These are phyloP conservation scores for Penicillium sumatraense DNA, from an alignment of 2,329 filamentous ascomycete genomes.

Conservation along the genomic window DNA sequence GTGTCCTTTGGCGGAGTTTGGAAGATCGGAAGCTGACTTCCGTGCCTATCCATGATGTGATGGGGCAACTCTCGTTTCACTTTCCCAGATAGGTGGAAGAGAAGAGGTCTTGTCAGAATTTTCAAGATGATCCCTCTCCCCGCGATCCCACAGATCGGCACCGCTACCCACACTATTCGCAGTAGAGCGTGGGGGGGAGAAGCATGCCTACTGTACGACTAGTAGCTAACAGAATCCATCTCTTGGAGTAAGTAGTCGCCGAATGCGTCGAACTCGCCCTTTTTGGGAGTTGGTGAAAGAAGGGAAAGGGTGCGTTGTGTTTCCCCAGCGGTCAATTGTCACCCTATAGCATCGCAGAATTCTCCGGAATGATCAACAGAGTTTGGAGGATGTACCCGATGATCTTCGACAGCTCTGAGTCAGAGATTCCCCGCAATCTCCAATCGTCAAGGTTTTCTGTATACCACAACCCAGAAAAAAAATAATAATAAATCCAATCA, in stretches of 20 bases:
- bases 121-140: conserved; percentile 12
- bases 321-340: neutral
- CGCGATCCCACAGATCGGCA: conserved; percentile 22
- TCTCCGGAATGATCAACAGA: conserved; percentile 16
- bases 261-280: neutral
- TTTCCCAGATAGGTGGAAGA: conserved; percentile 9
- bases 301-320: neutral
- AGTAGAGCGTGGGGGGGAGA: conserved; percentile 17
- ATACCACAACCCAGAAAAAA: neutral
- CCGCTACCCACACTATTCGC: conserved; percentile 14
- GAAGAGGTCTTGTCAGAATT: neutral
- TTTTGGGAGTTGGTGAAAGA: neutral
- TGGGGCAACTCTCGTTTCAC: conserved; percentile 13
- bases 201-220: neutral
- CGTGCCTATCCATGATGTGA: conserved; percentile 2
- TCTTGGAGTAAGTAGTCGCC: neutral
- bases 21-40: conserved; percentile 14
- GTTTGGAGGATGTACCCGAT: conserved; percentile 16
- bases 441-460: conserved; percentile 8
- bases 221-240: neutral
- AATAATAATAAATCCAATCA: neutral
- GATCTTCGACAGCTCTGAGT: conserved; percentile 16
- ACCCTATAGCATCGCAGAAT: neutral
- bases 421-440: conserved; percentile 21
- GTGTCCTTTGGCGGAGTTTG: neutral